These are phyloP conservation scores for Claviceps purpurea DNA, from an alignment of 2,329 filamentous ascomycete genomes.

Conservation along the genomic window DNA sequence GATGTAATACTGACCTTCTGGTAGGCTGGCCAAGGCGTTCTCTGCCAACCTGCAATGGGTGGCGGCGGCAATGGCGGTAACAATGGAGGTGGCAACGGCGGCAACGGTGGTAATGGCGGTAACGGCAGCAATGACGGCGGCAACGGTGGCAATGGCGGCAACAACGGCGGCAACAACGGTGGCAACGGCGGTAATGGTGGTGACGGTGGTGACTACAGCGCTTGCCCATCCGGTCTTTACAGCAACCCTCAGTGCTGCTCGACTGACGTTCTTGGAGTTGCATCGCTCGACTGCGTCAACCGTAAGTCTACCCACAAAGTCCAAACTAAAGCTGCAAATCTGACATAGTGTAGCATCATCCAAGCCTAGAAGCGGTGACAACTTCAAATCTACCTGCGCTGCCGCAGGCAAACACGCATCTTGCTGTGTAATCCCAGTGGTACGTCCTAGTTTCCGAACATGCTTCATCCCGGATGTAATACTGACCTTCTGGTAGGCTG, in stretches of 20 bases:
- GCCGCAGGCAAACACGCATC: background rate
- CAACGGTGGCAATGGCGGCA: too few species aligned
- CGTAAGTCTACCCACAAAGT: background rate
- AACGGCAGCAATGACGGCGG: too few species aligned
- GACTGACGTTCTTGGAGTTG: conserved; percentile 32
- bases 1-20: background rate
- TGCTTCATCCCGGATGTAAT: too few species aligned
- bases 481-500: background rate
- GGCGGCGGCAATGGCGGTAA: too few species aligned
- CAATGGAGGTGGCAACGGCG: background rate
- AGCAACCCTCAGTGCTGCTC: conserved; percentile 31
- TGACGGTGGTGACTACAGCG: background rate
- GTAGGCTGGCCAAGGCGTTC: conserved; percentile 1
- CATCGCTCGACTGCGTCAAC: conserved; percentile 29
- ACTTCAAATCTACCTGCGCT: conserved; percentile 4
- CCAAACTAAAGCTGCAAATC: background rate
- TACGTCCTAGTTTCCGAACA: background rate
- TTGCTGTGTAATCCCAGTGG: conserved; percentile 8
- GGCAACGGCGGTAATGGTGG: too few species aligned
- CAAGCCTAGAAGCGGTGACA: background rate
- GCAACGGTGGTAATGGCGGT: too few species aligned
- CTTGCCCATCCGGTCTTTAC: conserved; percentile 12
- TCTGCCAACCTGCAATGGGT: background rate
- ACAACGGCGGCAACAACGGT: too few species aligned
- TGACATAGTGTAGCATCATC: conserved; percentile 1